Evolutionary conservation across 2,329 filamentous ascomycete genomes (phyloP), one percentile per base, ranked within the genome.

Genomic region (Fusarium sambucinum): DNA sequence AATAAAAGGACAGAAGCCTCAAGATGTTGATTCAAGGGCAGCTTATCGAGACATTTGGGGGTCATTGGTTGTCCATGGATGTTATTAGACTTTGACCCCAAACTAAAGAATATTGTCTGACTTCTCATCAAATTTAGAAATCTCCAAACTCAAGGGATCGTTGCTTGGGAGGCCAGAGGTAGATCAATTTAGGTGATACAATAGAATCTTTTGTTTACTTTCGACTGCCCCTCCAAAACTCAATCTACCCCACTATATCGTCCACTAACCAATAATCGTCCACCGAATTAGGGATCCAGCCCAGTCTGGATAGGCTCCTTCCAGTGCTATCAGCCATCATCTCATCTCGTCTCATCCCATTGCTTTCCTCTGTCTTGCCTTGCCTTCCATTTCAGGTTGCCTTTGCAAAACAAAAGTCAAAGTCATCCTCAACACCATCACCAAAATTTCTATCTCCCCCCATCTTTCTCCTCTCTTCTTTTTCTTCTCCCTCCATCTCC

Each of bases 181-280:
- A 12, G 21, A 9, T 21, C 11, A 17, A 42, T 27, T 8, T 27
- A 27, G 14, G 23, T 12, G 19, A 50, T 37, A 10, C 16, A 41
- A 48, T 44, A 40, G 19, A n/a, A 55, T 55, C 30, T 53, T 72
- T 73, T 73, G 71, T 73, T 73, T 73, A 73, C 71, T 70, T 69
- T 63, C 29, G 3, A 50, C 21, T 50, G 47, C 47, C 47, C 47
- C 47, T 50, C 52, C 47, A 21, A 42, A 38, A 45, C 23, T 35
- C 11, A 25, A 50, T 47, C 42, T 44, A 58, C 66, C 41, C 64
- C 60, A 56, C 61, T 38, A 21, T 19, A 16, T 52, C 37, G 29
- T 41, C 19, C 27, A 19, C 17, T 55, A 25, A 12, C 54, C 54
- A 55, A 29, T 53, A 17, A 48, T 38, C 54, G 44, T 44, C 32